Evolutionary conservation across 805 yeast genomes (phyloP).

Genomic region (Wickerhamia fluorescens): DNA sequence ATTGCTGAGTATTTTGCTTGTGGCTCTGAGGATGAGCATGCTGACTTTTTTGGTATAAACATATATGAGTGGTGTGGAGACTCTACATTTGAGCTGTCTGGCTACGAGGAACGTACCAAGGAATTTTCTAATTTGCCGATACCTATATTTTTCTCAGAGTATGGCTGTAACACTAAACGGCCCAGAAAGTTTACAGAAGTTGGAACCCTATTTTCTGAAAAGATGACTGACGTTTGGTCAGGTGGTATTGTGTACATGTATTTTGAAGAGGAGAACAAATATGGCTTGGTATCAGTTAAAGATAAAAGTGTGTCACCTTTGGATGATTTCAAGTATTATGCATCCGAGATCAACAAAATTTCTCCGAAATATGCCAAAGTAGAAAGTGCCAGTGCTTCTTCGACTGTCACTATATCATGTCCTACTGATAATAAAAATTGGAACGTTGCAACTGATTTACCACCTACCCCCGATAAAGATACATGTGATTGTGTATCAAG

Average conservation of each 20-base stretch:
- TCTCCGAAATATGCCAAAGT: constrained; percentile 32
- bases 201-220: constrained; percentile 50
- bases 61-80: constrained; percentile 86
- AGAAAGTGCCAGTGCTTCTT: constrained; percentile 25
- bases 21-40: constrained; percentile 57
- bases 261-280: constrained; percentile 74
- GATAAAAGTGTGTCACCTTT: constrained; percentile 11
- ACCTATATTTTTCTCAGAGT: constrained; percentile 82
- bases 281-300: constrained; percentile 64
- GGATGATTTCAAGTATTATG: constrained; percentile 24
- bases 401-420: constrained; percentile 43
- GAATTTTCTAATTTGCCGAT: constrained; percentile 68
- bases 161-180: constrained; percentile 69
- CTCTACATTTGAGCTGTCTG: constrained; percentile 52
- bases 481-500: constrained; percentile 58
- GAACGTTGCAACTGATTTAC: constrained; percentile 61
- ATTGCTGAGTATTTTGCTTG: constrained; percentile 84
- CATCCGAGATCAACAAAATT: constrained; percentile 28
- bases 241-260: constrained; percentile 94
- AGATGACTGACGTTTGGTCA: constrained; percentile 88
- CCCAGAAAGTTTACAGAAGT: constrained; percentile 81
- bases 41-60: constrained; percentile 79
- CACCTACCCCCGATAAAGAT: constrained; percentile 68
- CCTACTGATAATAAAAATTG: constrained; percentile 52
- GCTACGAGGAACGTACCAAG: constrained; percentile 63